Base-by-base conservation (phyloP, 106 monocot species). In the Gastrodia elata region DNA sequence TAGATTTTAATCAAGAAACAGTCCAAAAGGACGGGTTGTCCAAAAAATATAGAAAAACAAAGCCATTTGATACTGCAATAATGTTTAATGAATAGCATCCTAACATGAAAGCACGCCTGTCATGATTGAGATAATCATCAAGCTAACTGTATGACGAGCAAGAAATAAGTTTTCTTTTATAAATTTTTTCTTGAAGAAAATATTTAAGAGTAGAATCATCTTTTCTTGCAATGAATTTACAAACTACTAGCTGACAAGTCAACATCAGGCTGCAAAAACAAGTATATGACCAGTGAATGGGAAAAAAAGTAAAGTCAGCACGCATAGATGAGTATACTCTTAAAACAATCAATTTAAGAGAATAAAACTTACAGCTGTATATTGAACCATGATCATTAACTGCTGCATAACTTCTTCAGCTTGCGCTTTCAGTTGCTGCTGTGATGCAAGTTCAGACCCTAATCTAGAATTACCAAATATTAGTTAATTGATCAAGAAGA, bases 291-390 rank as follows among this genome's bases (percentile, higher is more conserved):
- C n/a, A n/a, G 15, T 20, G 28, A 36, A 14, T 15, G n/a, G 15
- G 36, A 65, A 13, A 65, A 65, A 18, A 34, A 37, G 20, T 36
- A 35, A 36, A 35, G 20, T 38, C 67, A 67, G 4, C 36, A 67
- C 20, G 15, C 67, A 37, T 67, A 32, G 61, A 30, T 61, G 9
- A 11, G 67, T 36, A 67, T 37, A 18, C 37, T 18, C 36, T 14
- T 37, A 37, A 67, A 67, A 67, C 37, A 40, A 14, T 13, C 69
- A 16, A 69, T 41, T 4, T 40, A 69, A 39, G 2, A 18, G 24
- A 39, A 61, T 38, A 68, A 65, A 42, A 77, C 91, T 85, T 69
- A 95, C 94, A 65, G 91, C 89, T 64, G 94, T 95, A 82, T 82
- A 68, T 70, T 91, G 91, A 67, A 82, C 94, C 40, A 74, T 80